phyloP scores from a whole-genome alignment of 2,329 filamentous ascomycete species.

The Fusarium albidum region DNA sequence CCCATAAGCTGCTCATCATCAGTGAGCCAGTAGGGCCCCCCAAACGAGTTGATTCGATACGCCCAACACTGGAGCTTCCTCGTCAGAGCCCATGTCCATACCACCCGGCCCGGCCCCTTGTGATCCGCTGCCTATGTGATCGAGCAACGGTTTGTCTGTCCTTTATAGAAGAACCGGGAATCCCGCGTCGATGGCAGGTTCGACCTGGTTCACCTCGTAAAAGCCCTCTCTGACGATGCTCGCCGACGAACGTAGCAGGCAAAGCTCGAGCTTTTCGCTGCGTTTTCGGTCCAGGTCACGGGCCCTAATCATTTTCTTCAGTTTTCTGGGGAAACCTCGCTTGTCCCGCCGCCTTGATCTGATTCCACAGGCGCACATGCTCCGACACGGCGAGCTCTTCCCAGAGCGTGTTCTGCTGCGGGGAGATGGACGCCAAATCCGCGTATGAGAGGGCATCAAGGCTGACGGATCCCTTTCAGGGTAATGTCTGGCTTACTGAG shows the following conservation, averaged over 20 bases:
- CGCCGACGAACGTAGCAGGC: conserved; percentile 77
- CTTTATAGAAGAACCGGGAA: conserved; percentile 19
- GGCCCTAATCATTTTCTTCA: conserved; percentile 60
- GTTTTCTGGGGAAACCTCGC: conserved; percentile 53
- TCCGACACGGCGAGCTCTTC: conserved; percentile 70
- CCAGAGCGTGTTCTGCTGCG: conserved; percentile 75
- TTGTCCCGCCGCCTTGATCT: conserved; percentile 60
- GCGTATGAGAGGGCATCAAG: conserved; percentile 59
- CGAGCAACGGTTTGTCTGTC: conserved; percentile 9
- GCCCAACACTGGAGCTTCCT: conserved; percentile 24
- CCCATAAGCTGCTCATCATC: conserved; percentile 30
- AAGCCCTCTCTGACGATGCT: conserved; percentile 38
- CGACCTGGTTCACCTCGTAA: conserved; percentile 9
- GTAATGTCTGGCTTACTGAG: too few relatives aligned
- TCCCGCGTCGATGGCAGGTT: background rate
- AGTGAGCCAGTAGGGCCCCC: conserved; percentile 2
- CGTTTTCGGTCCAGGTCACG: conserved; percentile 70
- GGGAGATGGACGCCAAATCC: conserved; percentile 66
- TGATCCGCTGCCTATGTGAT: conserved; percentile 12
- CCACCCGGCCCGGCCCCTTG: conserved; percentile 11
- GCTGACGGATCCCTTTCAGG: conserved; percentile 65
- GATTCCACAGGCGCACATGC: conserved; percentile 70
- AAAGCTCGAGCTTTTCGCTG: conserved; percentile 69
- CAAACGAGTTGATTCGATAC: conserved; percentile 9
- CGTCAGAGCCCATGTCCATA: conserved; percentile 14